Evolutionary conservation across 345 rosid genomes (phyloP), one percentile per base, ranked within the genome.

Genomic region (Gossypium longicalyx): DNA sequence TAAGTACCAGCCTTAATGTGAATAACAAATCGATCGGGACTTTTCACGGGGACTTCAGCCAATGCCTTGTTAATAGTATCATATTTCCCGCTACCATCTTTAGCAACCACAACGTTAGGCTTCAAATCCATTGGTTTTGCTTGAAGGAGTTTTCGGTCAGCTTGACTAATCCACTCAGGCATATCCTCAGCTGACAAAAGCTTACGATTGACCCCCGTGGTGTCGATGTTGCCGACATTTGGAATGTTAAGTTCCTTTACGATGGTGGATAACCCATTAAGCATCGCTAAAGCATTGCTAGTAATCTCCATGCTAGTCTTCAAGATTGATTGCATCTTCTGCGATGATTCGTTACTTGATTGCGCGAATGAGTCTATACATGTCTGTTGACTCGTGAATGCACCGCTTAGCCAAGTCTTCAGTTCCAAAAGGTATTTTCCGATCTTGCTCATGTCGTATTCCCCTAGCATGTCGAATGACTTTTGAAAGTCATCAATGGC

Each of bases 241-340:
- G 83, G 77, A 70, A 85, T 27, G 25, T 82, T 62, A 19, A 86
- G 25, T 0, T 78, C 62, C 16, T 65, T 68, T 0, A 86, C 29
- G 11, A 91, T 74, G 13, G 76, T 48, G 25, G 87, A 66, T 7
- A 91, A 64, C 49, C 81, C 85, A 3, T 76, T 60, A 25, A 87
- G 81, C 90, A 91, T 90, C 25, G 91, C 94, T 11, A 94, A 86
- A 47, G 87, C 91, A 60, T 91, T 94, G 76, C 87, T 84, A 0
- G 88, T 87, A 16, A 88, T 3, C 53, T 49, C 53, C 13, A 11
- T 11, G 1, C 16, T 2, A 13, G 53, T 49, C 15, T 49, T 49
- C 17, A 49, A 13, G 17, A 49, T 49, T 2, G 4, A 3, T 12
- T 49, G 12, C 53, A 49, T 49, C 15, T 49, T 49, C 6, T 49